phyloP scores from a whole-genome alignment of 2,329 filamentous ascomycete genomes.

The Pseudogymnoascus sp. region DNA sequence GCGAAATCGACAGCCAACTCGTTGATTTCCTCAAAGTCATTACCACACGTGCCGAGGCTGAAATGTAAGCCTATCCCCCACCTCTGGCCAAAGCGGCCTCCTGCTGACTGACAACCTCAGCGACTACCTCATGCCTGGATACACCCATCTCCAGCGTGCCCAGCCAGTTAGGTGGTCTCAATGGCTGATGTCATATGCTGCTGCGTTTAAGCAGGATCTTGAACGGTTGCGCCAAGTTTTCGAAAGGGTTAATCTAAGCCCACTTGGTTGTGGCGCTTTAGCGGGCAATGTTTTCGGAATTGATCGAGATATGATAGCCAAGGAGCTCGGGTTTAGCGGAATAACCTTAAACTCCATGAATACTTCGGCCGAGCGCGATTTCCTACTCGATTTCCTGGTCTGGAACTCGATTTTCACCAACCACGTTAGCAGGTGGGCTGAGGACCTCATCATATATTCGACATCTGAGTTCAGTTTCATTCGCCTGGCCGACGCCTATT shows the following conservation, averaged over 20 bases:
- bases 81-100: neutral
- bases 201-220: slow-evolving; percentile 65
- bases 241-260: slow-evolving; percentile 60
- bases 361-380: slow-evolving; percentile 70
- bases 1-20: slow-evolving; percentile 32
- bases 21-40: slow-evolving; percentile 63
- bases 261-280: slow-evolving; percentile 48
- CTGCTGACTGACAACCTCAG: neutral
- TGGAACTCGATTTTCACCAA: slow-evolving; percentile 73
- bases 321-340: slow-evolving; percentile 72
- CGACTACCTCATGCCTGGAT: slow-evolving; percentile 75
- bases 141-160: slow-evolving; percentile 80
- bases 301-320: slow-evolving; percentile 69
- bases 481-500: slow-evolving; percentile 69
- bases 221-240: slow-evolving; percentile 68
- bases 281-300: slow-evolving; percentile 78
- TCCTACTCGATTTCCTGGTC: slow-evolving; percentile 72
- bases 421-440: slow-evolving; percentile 72
- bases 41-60: slow-evolving; percentile 60
- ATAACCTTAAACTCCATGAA: slow-evolving; percentile 71
- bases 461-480: slow-evolving; percentile 71
- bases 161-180: slow-evolving; percentile 75
- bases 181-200: slow-evolving; percentile 70
- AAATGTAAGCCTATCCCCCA: slow-evolving; percentile 39
- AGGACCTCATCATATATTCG: slow-evolving; percentile 80